These are phyloP conservation scores for Heliamphora exappendiculata DNA, from an alignment of 148 eudicot species.

Conservation along the genomic window DNA sequence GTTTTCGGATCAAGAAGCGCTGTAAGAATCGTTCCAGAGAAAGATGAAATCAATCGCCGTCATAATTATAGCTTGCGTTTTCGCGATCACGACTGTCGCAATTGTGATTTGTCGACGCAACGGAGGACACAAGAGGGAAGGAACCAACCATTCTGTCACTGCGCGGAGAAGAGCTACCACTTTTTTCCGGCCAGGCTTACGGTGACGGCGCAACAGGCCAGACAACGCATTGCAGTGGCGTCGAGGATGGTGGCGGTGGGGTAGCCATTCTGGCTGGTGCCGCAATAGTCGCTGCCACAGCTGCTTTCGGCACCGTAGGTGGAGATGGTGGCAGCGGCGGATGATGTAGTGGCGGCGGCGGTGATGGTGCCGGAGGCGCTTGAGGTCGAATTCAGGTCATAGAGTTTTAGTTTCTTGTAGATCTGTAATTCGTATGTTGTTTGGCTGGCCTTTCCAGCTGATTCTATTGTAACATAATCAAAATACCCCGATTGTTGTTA, in stretches of 20 bases:
- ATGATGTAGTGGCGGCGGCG: not conserved
- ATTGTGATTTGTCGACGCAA: not conserved
- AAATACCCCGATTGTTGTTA: not conserved
- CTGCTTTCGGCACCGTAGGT: not conserved
- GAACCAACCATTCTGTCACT: not conserved
- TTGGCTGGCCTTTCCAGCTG: not conserved
- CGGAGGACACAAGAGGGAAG: not conserved
- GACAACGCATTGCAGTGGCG: not conserved
- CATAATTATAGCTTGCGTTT: not conserved
- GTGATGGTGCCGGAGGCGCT: not conserved
- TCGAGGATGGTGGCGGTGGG: not conserved
- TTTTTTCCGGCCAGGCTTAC: not conserved
- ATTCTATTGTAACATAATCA: not conserved
- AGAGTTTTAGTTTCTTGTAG: not conserved
- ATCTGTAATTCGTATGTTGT: not conserved
- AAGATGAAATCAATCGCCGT: not conserved
- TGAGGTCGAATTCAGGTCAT: not conserved
- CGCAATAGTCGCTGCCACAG: not conserved
- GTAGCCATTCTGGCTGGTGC: not conserved
- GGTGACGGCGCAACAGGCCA: conserved; percentile 2
- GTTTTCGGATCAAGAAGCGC: too few relatives aligned
- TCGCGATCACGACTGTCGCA: not conserved
- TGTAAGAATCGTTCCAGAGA: too few relatives aligned
- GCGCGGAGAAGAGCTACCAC: not conserved
- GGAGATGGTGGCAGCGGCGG: not conserved